These are phyloP conservation scores for Canavalia ensiformis DNA, from an alignment of 306 rosid species.

Conservation along the genomic window DNA sequence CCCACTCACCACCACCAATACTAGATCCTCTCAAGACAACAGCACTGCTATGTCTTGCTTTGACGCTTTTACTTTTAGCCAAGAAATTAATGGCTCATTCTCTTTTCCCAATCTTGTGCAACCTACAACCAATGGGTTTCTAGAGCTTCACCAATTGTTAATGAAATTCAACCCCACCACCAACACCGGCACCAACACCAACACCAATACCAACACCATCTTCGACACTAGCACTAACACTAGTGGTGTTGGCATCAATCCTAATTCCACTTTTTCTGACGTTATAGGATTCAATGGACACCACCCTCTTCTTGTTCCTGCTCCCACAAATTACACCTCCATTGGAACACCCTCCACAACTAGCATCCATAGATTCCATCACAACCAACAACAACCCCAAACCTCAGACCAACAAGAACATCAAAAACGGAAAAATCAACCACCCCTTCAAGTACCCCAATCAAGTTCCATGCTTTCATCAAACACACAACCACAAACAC, in stretches of 20 bases:
- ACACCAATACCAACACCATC: constrained; percentile 49
- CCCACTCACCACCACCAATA: not conserved
- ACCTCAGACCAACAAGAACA: constrained; percentile 21
- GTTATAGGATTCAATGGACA: constrained; percentile 50
- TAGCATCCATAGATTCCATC: constrained; percentile 45
- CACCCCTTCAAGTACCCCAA: constrained; percentile 37
- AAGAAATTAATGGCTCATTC: constrained; percentile 47
- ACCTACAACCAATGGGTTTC: constrained; percentile 53
- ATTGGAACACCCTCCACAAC: constrained; percentile 39
- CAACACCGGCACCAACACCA: not conserved
- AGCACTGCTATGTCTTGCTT: constrained; percentile 39
- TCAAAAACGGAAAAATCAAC: constrained; percentile 8
- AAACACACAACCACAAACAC: constrained; percentile 42
- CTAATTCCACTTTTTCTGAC: constrained; percentile 53
- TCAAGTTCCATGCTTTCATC: constrained; percentile 37
- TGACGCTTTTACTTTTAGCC: constrained; percentile 46
- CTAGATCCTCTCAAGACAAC: not conserved
- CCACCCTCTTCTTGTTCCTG: not conserved
- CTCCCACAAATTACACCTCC: constrained; percentile 33
- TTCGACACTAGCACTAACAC: constrained; percentile 19
- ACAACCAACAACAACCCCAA: constrained; percentile 32
- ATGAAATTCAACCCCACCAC: constrained; percentile 53
- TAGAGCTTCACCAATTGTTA: constrained; percentile 61
- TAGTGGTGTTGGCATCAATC: constrained; percentile 41
- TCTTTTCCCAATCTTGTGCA: constrained; percentile 59